phyloP scores from a whole-genome alignment of 352 stramenopile species.

The Pythium dissimile region DNA sequence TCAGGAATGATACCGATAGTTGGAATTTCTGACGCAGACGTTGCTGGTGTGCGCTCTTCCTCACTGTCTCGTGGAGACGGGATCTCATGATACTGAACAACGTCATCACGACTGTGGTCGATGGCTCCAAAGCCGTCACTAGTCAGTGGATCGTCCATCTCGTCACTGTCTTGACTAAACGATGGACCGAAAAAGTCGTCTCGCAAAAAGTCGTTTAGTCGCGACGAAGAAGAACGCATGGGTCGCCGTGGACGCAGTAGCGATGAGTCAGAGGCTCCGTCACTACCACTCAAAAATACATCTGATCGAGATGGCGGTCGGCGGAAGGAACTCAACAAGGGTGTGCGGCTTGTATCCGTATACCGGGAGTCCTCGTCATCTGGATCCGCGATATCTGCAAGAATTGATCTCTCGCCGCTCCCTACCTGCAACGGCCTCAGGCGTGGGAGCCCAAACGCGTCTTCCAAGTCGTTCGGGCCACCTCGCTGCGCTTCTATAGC shows the following conservation, averaged over 20 bases:
- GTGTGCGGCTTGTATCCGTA: slow-evolving; percentile 52
- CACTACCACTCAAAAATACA: background rate
- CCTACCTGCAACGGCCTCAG: slow-evolving; percentile 25
- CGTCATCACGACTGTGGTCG: slow-evolving; percentile 10
- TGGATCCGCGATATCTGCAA: slow-evolving; percentile 27
- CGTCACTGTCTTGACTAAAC: slow-evolving; percentile 32
- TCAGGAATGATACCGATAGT: slow-evolving; percentile 55
- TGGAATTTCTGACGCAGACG: background rate
- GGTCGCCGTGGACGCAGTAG: background rate
- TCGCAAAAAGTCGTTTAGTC: slow-evolving; percentile 45
- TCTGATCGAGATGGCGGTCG: slow-evolving; percentile 15
- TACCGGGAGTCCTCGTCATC: slow-evolving; percentile 23
- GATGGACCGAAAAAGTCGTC: slow-evolving; percentile 74
- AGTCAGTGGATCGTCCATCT: slow-evolving; percentile 14
- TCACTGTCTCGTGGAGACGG: slow-evolving; percentile 11
- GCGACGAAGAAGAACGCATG: background rate
- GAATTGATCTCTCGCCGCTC: slow-evolving; percentile 20
- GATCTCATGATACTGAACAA: slow-evolving; percentile 13
- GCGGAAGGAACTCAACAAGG: slow-evolving; percentile 48
- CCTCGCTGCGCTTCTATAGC: background rate
- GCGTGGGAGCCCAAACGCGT: slow-evolving; percentile 36
- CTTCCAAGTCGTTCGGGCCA: slow-evolving; percentile 27
- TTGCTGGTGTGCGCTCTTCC: background rate
- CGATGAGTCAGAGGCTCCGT: background rate
- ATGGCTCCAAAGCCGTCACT: background rate